phyloP scores from a whole-genome alignment of 225 moss, liverwort and hornwort species.

The Pseudisothecium myosuroides region DNA sequence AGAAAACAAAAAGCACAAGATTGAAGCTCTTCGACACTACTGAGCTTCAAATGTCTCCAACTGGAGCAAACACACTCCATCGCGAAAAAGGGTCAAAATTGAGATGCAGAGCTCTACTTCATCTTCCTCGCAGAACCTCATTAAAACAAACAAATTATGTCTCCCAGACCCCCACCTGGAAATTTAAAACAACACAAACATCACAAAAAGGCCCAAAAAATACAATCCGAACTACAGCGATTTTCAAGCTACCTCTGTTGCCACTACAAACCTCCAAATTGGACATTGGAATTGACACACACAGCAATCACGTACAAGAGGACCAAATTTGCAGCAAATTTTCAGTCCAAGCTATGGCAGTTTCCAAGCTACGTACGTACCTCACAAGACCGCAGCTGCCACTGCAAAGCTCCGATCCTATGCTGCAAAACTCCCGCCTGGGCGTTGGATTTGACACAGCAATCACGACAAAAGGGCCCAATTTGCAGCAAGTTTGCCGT shows the following conservation, averaged over 20 bases:
- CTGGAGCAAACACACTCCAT: not conserved
- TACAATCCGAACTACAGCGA: too few relatives aligned
- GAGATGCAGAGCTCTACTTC: not conserved
- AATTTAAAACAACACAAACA: not conserved
- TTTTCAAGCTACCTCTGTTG: not conserved
- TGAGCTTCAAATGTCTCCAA: not conserved
- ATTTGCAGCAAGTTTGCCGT: not conserved
- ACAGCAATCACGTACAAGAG: not conserved
- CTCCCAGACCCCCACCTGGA: not conserved
- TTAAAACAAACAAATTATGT: not conserved
- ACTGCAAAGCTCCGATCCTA: not conserved
- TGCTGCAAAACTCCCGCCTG: too few relatives aligned
- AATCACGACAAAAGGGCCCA: not conserved
- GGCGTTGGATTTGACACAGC: not conserved
- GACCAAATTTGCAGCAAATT: not conserved
- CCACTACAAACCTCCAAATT: not conserved
- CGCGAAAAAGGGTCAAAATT: not conserved
- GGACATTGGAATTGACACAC: not conserved
- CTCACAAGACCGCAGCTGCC: not conserved
- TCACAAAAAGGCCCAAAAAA: not conserved
- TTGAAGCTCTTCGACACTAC: not conserved
- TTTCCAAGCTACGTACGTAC: not conserved
- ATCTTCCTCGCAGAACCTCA: not conserved
- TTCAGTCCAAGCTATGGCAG: not conserved
- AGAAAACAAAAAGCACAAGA: not conserved